Conservation (phyloP, 1,284 basidiomycete genomes). For the Puccinia novopanici region DNA sequence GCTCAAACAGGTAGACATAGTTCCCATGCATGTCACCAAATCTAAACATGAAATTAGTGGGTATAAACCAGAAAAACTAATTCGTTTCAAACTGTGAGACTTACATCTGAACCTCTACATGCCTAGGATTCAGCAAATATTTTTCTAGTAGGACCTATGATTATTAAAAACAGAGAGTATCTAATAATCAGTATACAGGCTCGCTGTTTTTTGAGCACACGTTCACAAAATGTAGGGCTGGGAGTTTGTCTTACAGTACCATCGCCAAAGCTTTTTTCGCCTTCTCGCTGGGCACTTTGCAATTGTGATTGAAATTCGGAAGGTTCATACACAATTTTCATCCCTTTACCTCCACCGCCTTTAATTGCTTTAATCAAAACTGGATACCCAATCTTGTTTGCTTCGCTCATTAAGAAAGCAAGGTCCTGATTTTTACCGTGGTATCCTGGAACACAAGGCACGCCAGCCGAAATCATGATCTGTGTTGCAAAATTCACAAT, state of each 20-base stretch:
- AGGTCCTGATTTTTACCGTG: conserved; percentile 75
- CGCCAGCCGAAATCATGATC: conserved; percentile 85
- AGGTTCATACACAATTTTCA: conserved; percentile 62
- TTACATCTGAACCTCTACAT: conserved; percentile 77
- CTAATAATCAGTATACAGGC: not conserved
- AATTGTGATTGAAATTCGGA: conserved; percentile 75
- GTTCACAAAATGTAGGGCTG: not conserved
- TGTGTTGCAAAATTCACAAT: conserved; percentile 67
- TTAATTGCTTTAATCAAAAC: conserved; percentile 61
- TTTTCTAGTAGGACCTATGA: conserved; percentile 56
- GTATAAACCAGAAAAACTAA: conserved; percentile 58
- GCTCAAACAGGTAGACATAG: conserved; percentile 84
- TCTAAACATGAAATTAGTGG: conserved; percentile 71
- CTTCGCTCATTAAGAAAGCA: conserved; percentile 68
- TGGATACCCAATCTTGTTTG: conserved; percentile 62
- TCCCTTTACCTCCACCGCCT: conserved; percentile 61
- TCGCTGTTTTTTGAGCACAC: not conserved
- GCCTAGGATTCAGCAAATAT: conserved; percentile 56
- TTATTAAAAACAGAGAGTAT: not conserved
- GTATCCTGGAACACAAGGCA: conserved; percentile 91
- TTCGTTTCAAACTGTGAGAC: conserved; percentile 64
- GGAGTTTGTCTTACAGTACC: conserved; percentile 60
- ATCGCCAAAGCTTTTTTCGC: conserved; percentile 80
- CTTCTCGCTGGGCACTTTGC: conserved; percentile 81
- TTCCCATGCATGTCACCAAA: conserved; percentile 78